phyloP scores from a whole-genome alignment of 2,329 filamentous ascomycete species.

The Nothopassalora personata region DNA sequence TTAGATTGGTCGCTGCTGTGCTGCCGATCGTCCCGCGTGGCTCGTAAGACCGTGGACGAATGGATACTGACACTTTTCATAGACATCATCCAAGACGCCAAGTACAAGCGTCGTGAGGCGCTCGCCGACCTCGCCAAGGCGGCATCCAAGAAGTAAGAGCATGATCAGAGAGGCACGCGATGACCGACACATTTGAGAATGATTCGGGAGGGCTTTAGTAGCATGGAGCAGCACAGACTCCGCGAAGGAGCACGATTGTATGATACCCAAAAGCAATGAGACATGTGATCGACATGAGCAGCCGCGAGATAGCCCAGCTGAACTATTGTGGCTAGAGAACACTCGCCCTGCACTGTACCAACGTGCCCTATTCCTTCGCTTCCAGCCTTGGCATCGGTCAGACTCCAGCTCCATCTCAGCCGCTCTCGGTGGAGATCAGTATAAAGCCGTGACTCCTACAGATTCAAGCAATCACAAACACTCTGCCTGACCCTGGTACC shows the following conservation, averaged over 20 bases:
- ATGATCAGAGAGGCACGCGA: background rate
- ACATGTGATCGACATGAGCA: background rate
- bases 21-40: too few relatives aligned
- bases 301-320: background rate
- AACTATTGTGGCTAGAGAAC: too few relatives aligned
- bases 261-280: constrained; percentile 1
- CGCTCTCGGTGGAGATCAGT: too few relatives aligned
- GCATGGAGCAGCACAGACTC: background rate
- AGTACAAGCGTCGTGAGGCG: constrained; percentile 70
- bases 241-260: background rate
- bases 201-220: background rate
- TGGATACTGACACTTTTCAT: constrained; percentile 8
- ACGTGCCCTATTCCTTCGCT: too few relatives aligned
- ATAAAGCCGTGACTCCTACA: background rate
- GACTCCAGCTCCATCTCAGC: too few relatives aligned
- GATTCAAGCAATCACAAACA: too few relatives aligned
- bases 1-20: too few relatives aligned
- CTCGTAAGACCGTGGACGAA: too few relatives aligned
- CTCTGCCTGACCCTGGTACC: too few relatives aligned
- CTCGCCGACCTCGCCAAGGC: constrained; percentile 57
- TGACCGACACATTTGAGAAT: background rate
- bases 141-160: constrained; percentile 29
- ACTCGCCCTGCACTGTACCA: too few relatives aligned
- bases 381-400: too few relatives aligned
- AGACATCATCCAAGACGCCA: constrained; percentile 69